Base-by-base conservation (phyloP, 2,329 filamentous ascomycete species). In the Metarhizium brunneum region DNA sequence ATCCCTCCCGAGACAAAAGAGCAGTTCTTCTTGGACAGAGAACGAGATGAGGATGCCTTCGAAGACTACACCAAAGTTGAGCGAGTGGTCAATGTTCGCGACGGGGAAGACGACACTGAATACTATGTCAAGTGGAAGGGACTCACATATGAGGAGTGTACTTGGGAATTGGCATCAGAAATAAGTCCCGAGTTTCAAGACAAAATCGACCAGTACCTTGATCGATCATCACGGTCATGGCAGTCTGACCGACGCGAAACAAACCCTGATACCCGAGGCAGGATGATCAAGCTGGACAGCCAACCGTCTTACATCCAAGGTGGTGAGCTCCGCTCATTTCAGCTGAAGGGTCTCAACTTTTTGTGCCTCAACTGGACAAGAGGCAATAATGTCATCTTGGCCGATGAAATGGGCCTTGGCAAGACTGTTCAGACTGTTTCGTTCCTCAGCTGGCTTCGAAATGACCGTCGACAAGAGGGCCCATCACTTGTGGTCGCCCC, bases 111-210 rank as follows among this genome's bases (percentile, higher is more conserved):
- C 8, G 90, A 85, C 51, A 83, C 83, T 0, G 90, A 97, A 68
- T 99, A 99, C 70, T 90, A 86, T 61, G 87, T 97, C 71, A 99
- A 99, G 74, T 99, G 94, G 91, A 95, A 94, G 71, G 89, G 90
- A 11, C 81, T 97, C 53, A 89, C 87, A 53, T 99, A 99, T 68
- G 92, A 97, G 64, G 86, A 86, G 59, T 96, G 89, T 71, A 99
- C 95, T 2, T 99, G 95, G 95, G 94, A 99, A 69, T 73, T 77
- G 45, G 88, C 85, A 43, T 79, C 83, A 6, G 78, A 92, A 38
- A 83, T 97, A 63, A 88, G 85, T 66, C 76, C 84, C 36, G 83
- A 90, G 54, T 90, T 92, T 50, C 91, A 96, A 69, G 83, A 84
- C 64, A 90, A 95, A 73, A 92, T 99, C 64, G 92, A 97, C 67